Base-by-base conservation (phyloP, 2,329 filamentous ascomycete genomes). In the Fusarium humuli region DNA sequence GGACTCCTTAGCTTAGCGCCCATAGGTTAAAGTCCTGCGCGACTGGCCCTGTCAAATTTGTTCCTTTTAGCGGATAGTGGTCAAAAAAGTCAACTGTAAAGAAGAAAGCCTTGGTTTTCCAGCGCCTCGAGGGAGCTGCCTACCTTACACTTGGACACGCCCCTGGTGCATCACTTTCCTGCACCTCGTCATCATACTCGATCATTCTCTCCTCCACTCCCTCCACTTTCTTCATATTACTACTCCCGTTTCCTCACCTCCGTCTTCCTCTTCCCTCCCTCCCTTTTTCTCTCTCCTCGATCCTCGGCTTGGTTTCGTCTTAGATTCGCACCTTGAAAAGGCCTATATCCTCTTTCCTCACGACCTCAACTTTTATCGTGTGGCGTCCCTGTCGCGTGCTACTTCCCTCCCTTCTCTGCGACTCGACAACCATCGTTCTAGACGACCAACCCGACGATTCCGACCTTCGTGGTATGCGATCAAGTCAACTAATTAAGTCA, bases 181-280 rank as follows among this genome's bases (percentile, higher is more conserved):
- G 75, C 73, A 74, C 70, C 69, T 76, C 69, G 72, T 74, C 71
- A 71, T 77, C 76, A 71, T 73, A 62, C 52, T 71, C 69, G 65
- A 71, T 76, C 61, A 66, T 67, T 74, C 71, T 65, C 49, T 75
- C 67, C 63, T 73, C 65, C 69, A 68, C 70, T 69, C 65, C 57
- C 69, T 68, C 69, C 65, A 63, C 64, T 71, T 61, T 56, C 64
- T 68, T 68, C 65, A 70, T 69, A 71, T 73, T 71, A 69, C 64
- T 68, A 66, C 69, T 68, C 61, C 69, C 69, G 57, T 69, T 72
- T 71, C 70, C 60, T 65, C 67, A 55, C 58, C 66, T 71, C 64
- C 61, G 55, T 63, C 59, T 49, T 59, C 57, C 53, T 65, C 56
- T 52, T 65, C 60, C 54, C 54, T 62, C 64, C 55, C 59, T 65